phyloP scores from a whole-genome alignment of 805 yeast species.

The Metschnikowia sp. region DNA sequence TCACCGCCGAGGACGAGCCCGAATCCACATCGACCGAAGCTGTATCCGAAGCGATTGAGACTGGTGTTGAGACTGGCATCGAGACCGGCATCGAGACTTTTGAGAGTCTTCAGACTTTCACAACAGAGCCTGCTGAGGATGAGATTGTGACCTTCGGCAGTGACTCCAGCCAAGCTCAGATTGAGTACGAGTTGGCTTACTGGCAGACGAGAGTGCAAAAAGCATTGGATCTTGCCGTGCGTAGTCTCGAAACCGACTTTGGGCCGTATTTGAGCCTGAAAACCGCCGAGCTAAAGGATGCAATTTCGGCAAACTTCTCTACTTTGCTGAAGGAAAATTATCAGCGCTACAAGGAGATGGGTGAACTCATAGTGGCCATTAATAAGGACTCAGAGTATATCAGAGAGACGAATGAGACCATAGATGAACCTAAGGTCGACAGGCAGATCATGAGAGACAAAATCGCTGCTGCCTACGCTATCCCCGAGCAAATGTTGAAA shows the following conservation, averaged over 20 bases:
- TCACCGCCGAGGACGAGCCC: background rate
- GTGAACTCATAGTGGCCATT: conserved; percentile 27
- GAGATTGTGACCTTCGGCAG: conserved; percentile 5
- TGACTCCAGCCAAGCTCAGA: conserved; percentile 13
- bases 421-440: conserved; percentile 15
- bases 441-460: conserved; percentile 38
- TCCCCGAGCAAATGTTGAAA: conserved; percentile 21
- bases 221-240: conserved; percentile 32
- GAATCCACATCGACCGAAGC: background rate
- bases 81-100: too few species aligned
- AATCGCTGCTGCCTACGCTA: conserved; percentile 24
- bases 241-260: conserved; percentile 31
- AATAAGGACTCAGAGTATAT: conserved; percentile 34
- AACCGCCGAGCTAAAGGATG: conserved; percentile 24
- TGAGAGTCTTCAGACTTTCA: too few species aligned
- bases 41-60: background rate
- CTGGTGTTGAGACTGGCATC: too few species aligned
- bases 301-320: conserved; percentile 26
- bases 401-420: conserved; percentile 16
- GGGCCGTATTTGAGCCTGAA: conserved; percentile 22
- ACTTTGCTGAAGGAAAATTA: conserved; percentile 28
- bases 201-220: conserved; percentile 35
- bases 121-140: background rate
- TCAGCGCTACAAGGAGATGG: conserved; percentile 28
- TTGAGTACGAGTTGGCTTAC: conserved; percentile 29